Conservation (phyloP, 805 yeast genomes). For the Starmerella sirachaensis region DNA sequence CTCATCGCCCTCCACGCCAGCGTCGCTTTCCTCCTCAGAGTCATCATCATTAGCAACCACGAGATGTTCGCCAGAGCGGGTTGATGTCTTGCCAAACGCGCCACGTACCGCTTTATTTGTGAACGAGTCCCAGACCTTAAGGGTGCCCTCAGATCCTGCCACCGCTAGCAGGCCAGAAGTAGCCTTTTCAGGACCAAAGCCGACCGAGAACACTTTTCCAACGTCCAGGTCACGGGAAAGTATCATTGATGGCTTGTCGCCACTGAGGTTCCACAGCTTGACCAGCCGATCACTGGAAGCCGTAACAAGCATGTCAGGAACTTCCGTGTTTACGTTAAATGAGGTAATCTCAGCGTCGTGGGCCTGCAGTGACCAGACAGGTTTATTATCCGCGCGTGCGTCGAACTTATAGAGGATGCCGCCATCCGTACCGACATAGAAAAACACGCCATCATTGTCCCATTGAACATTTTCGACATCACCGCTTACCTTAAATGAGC, state of each 20-base stretch:
- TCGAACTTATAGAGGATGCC: slow-evolving; percentile 87
- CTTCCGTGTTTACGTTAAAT: slow-evolving; percentile 51
- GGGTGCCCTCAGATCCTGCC: slow-evolving; percentile 75
- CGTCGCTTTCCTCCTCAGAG: slow-evolving; percentile 15
- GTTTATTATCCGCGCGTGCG: slow-evolving; percentile 49
- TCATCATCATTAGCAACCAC: slow-evolving; percentile 14
- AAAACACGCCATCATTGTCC: slow-evolving; percentile 42
- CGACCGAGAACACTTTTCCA: slow-evolving; percentile 74
- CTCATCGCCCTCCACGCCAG: slow-evolving; percentile 14
- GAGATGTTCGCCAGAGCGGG: slow-evolving; percentile 11
- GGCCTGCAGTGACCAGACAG: slow-evolving; percentile 93
- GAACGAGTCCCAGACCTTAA: slow-evolving; percentile 89
- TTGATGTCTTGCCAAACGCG: slow-evolving; percentile 38
- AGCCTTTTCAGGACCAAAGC: slow-evolving; percentile 80
- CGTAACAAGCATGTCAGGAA: slow-evolving; percentile 68
- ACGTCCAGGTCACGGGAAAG: slow-evolving; percentile 84
- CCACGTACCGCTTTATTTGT: slow-evolving; percentile 67
- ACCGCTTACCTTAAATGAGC: slow-evolving; percentile 52
- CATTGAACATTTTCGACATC: slow-evolving; percentile 78
- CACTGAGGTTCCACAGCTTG: slow-evolving; percentile 74
- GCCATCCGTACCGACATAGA: slow-evolving; percentile 81
- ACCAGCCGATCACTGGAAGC: slow-evolving; percentile 79
- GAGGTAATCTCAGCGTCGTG: slow-evolving; percentile 91
- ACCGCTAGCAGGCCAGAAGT: slow-evolving; percentile 71
- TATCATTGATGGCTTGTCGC: slow-evolving; percentile 66